Conservation (phyloP, 805 yeast genomes). For the Sungouiella thailandica region DNA sequence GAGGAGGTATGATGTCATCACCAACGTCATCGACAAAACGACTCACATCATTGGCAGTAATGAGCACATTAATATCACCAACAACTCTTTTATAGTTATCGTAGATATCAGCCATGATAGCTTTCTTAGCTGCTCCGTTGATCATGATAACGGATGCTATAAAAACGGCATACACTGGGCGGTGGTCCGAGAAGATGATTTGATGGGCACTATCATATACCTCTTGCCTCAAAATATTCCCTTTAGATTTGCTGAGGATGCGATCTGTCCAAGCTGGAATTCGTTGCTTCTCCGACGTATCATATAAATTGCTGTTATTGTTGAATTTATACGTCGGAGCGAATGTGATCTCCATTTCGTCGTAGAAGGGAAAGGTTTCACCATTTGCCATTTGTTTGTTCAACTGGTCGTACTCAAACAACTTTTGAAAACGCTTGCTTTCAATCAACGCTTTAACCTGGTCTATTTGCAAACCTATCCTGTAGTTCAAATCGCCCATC, state of each 20-base stretch:
- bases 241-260: conserved; percentile 55
- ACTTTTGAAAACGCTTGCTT: conserved; percentile 41
- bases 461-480: conserved; percentile 69
- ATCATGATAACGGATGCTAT: conserved; percentile 58
- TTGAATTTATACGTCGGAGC: conserved; percentile 95
- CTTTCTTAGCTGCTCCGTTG: conserved; percentile 54
- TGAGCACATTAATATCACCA: conserved; percentile 37
- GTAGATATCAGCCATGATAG: conserved; percentile 55
- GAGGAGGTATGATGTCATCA: conserved; percentile 67
- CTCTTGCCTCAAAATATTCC: conserved; percentile 52
- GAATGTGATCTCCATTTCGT: conserved; percentile 75
- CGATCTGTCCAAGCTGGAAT: conserved; percentile 98
- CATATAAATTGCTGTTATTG: conserved; percentile 75
- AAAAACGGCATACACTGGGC: conserved; percentile 81
- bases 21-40: conserved; percentile 24
- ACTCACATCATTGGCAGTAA: conserved; percentile 22
- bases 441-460: conserved; percentile 53
- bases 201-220: conserved; percentile 55
- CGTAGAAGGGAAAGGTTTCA: conserved; percentile 74
- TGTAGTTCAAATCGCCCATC: conserved; percentile 91
- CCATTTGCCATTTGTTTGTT: conserved; percentile 67
- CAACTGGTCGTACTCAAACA: conserved; percentile 75
- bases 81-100: conserved; percentile 45
- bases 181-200: conserved; percentile 76
- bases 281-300: conserved; percentile 86